These are phyloP conservation scores for Candolleomyces efflorescens DNA, from an alignment of 768 basidiomycete species.

Conservation along the genomic window DNA sequence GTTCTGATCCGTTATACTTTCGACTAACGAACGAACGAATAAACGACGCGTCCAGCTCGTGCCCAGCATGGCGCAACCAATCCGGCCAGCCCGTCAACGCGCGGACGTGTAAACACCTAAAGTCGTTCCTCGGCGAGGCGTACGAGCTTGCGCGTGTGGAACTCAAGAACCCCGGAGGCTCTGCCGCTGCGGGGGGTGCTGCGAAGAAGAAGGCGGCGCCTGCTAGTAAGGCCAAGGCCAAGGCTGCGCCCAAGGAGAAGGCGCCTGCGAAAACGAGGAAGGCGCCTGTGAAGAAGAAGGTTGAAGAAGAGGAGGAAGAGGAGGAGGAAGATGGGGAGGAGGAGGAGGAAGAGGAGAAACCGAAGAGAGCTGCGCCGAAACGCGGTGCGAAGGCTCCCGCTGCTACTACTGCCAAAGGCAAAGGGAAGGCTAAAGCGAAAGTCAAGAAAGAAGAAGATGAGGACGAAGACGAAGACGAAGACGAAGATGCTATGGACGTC, in stretches of 20 bases:
- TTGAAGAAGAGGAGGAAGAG: constrained; percentile 15
- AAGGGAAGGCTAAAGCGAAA: neutral
- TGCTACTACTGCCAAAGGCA: neutral
- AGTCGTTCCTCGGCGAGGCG: constrained; percentile 33
- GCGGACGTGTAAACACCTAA: constrained; percentile 42
- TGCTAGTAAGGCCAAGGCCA: constrained; percentile 10
- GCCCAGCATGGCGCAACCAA: neutral
- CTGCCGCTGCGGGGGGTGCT: neutral
- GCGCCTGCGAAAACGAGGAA: constrained; percentile 15
- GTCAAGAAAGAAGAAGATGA: neutral
- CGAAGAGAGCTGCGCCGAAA: neutral
- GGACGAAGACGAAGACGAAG: constrained; percentile 12
- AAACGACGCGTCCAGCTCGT: neutral
- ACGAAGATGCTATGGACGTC: neutral
- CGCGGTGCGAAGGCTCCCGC: neutral
- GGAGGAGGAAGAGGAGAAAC: neutral
- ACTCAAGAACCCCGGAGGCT: constrained; percentile 27
- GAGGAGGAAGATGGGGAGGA: constrained; percentile 11
- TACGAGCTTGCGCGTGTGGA: constrained; percentile 37
- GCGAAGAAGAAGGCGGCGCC: constrained; percentile 11
- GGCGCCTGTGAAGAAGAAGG: constrained; percentile 16
- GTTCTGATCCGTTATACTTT: too few relatives aligned
- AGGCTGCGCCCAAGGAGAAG: constrained; percentile 1
- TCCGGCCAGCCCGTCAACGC: constrained; percentile 30
- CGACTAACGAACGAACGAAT: neutral